Evolutionary conservation across 1,139 yeast genomes (phyloP).

Genomic region (Hansenula anomala): DNA sequence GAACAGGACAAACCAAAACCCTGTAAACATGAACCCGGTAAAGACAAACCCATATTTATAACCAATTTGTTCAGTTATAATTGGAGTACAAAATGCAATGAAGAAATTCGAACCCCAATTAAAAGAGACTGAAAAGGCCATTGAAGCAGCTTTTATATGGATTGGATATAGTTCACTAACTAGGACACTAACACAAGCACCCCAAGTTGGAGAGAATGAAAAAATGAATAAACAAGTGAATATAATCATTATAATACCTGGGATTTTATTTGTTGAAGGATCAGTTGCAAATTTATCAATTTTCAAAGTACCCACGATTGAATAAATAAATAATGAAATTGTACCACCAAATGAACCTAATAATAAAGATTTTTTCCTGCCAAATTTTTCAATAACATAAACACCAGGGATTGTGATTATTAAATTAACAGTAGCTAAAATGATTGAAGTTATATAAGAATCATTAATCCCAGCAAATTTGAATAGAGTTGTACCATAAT

Average conservation of each 20-base stretch:
- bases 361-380: slow-evolving; percentile 61
- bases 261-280: neutral
- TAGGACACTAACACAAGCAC: slow-evolving; percentile 73
- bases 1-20: slow-evolving; percentile 53
- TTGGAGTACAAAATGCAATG: slow-evolving; percentile 68
- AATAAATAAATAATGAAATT: slow-evolving; percentile 55
- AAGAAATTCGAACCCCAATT: slow-evolving; percentile 78
- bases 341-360: slow-evolving; percentile 61
- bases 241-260: slow-evolving; percentile 65
- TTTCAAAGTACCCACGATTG: slow-evolving; percentile 57
- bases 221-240: slow-evolving; percentile 71
- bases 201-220: slow-evolving; percentile 82
- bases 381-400: slow-evolving; percentile 60
- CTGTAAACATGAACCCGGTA: slow-evolving; percentile 55
- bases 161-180: slow-evolving; percentile 76
- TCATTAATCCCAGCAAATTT: slow-evolving; percentile 41
- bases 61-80: slow-evolving; percentile 48
- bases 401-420: slow-evolving; percentile 66
- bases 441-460: slow-evolving; percentile 48
- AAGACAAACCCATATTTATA: slow-evolving; percentile 68
- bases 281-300: slow-evolving; percentile 30
- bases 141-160: slow-evolving; percentile 69
- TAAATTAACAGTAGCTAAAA: slow-evolving; percentile 72
- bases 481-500: slow-evolving; percentile 52
- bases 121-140: slow-evolving; percentile 67